These are phyloP conservation scores for Acanthamoeba royreba DNA, from an alignment of 208 protist species.

Conservation along the genomic window DNA sequence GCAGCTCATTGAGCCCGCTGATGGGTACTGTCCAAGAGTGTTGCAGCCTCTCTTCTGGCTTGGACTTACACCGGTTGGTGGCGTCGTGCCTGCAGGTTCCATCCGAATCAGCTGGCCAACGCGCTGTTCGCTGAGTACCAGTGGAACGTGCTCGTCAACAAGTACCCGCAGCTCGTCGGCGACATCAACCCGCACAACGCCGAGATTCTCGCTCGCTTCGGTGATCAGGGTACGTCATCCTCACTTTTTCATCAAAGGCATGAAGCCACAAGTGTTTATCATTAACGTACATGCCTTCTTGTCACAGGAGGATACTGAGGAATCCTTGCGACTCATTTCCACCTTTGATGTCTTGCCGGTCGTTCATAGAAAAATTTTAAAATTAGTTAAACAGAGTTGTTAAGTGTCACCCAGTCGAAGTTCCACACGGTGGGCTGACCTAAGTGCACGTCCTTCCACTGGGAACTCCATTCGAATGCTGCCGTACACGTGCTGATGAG, in stretches of 20 bases:
- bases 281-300: no score
- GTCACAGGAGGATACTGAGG: no score
- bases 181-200: conserved; percentile 79
- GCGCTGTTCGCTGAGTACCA: conserved; percentile 70
- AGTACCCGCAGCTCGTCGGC: conserved; percentile 66
- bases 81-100: no score
- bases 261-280: no score
- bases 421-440: conserved; percentile 41
- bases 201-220: conserved; percentile 59
- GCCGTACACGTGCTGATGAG: neutral
- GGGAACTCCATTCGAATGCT: conserved; percentile 33
- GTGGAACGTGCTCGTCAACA: conserved; percentile 55
- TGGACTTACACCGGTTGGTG: no score
- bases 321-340: no score
- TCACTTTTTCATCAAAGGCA: neutral
- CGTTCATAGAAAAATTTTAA: no score
- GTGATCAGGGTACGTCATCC: neutral
- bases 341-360: no score
- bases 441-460: conserved; percentile 15
- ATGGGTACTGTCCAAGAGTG: no score
- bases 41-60: no score
- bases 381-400: no score
- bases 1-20: conserved; percentile 80
- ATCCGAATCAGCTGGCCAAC: conserved; percentile 76
- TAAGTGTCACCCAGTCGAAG: neutral